phyloP scores from a whole-genome alignment of 192 early-diverging fungal species.

The Gryganskiella cystojenkinii region DNA sequence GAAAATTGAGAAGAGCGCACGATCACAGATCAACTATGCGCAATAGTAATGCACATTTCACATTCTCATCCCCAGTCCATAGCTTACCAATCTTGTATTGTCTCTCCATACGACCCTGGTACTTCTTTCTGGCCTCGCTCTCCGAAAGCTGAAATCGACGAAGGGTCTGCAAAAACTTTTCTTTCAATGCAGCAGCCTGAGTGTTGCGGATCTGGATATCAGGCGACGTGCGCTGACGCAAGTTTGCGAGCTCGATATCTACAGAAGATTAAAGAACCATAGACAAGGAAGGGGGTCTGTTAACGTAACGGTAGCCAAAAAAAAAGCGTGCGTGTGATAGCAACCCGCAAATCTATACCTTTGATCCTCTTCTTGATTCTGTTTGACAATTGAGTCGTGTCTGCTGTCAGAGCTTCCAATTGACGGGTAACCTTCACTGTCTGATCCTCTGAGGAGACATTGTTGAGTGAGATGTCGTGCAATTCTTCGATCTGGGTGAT shows the following conservation, averaged over 20 bases:
- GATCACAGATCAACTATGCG: not conserved
- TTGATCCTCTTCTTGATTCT: constrained; percentile 62
- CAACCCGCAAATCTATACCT: constrained; percentile 4
- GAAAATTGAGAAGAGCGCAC: not conserved
- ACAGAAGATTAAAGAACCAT: not conserved
- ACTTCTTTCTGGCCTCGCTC: constrained; percentile 84
- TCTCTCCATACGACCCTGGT: constrained; percentile 83
- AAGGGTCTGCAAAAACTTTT: constrained; percentile 73
- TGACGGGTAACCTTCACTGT: constrained; percentile 27
- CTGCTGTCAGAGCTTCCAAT: constrained; percentile 39
- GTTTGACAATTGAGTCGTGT: constrained; percentile 49
- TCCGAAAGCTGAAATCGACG: constrained; percentile 84
- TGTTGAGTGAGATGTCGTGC: constrained; percentile 51
- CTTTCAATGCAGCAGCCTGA: constrained; percentile 63
- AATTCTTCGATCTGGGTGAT: constrained; percentile 50
- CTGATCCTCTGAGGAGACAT: constrained; percentile 43
- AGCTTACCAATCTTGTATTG: constrained; percentile 84
- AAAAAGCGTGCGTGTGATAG: constrained; percentile 12
- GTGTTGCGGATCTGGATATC: constrained; percentile 38
- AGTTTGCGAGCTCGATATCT: constrained; percentile 42
- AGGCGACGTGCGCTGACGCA: constrained; percentile 23
- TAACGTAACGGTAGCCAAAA: constrained; percentile 26
- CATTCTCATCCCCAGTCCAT: not conserved
- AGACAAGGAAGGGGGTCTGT: not conserved
- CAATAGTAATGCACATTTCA: no score